Conservation (phyloP, 75 land plant genomes). For the Ceratopteris richardii region DNA sequence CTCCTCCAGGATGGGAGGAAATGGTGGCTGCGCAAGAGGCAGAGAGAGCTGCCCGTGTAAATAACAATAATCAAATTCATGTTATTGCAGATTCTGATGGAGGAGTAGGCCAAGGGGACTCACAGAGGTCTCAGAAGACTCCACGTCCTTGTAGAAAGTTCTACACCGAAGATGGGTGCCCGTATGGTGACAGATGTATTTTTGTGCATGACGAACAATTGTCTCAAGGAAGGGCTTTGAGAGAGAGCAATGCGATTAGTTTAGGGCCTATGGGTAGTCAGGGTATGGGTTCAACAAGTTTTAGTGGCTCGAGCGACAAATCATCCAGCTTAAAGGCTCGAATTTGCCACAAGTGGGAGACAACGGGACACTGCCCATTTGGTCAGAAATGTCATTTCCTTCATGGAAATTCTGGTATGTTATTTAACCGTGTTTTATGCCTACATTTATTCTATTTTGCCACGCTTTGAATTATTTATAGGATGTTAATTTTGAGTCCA, state of each 20-base stretch:
- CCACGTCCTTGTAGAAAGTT: conserved; percentile 32
- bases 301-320: conserved; percentile 3
- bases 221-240: background rate
- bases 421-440: no score
- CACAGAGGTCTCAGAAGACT: conserved; percentile 30
- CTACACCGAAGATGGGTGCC: conserved; percentile 23
- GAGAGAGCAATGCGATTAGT: conserved; percentile 13
- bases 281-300: background rate
- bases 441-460: no score
- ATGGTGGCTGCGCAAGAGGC: conserved; percentile 20
- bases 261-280: background rate
- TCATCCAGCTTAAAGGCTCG: conserved; percentile 91
- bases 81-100: conserved; percentile 2
- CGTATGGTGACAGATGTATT: conserved; percentile 32
- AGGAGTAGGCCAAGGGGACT: conserved; percentile 4
- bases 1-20: conserved; percentile 37
- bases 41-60: conserved; percentile 6
- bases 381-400: no score
- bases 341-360: conserved; percentile 97
- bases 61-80: background rate
- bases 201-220: conserved; percentile 28
- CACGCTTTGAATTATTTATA: no score
- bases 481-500: no score
- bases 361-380: conserved; percentile 88
- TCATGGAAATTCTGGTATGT: conserved; percentile 80